A percentile compares a stretch with the other conserved stretches of the same genome.
phyloP scores from a whole-genome alignment of 768 basidiomycete genomes.

The Cyclocybe cylindracea region DNA sequence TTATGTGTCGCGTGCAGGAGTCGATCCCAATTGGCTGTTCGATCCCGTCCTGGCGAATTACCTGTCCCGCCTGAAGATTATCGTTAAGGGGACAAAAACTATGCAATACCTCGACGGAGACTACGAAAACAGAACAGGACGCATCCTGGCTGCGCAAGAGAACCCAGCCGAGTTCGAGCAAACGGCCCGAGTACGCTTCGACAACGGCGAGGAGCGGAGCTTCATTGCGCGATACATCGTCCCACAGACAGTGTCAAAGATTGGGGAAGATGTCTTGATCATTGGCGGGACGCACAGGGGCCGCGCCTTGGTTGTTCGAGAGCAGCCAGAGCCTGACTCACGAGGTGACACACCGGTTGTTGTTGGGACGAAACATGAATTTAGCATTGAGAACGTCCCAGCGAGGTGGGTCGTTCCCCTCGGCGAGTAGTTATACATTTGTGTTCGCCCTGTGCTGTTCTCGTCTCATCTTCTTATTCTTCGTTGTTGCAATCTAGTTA shows the following conservation, averaged over 20 bases:
- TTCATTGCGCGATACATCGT: slow-evolving; percentile 29
- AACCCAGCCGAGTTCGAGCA: slow-evolving; percentile 34
- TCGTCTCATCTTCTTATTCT: too few relatives aligned
- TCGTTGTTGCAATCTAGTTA: too few relatives aligned
- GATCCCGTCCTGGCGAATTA: slow-evolving; percentile 29
- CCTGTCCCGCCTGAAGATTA: slow-evolving; percentile 38
- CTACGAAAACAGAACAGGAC: slow-evolving; percentile 31
- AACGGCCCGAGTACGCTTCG: slow-evolving; percentile 33
- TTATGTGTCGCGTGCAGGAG: slow-evolving; percentile 22
- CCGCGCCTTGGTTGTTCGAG: slow-evolving; percentile 44
- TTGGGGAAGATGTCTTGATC: slow-evolving; percentile 50
- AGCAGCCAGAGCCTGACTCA: slow-evolving; percentile 30
- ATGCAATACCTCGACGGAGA: slow-evolving; percentile 36
- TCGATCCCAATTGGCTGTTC: slow-evolving; percentile 43
- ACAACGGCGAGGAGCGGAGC: slow-evolving; percentile 25
- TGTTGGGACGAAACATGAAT: slow-evolving; percentile 12
- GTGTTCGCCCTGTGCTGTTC: too few relatives aligned
- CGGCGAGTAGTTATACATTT: slow-evolving; percentile 12
- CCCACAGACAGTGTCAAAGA: slow-evolving; percentile 26
- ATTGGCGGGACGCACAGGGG: slow-evolving; percentile 46
- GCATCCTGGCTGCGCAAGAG: slow-evolving; percentile 31
- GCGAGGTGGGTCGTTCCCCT: slow-evolving; percentile 36
- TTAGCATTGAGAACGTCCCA: slow-evolving; percentile 35
- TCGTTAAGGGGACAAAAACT: slow-evolving; percentile 34
- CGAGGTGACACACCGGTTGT: neutral